Percentiles rank a stretch among this genome's conserved stretches.
These are phyloP conservation scores for Colletotrichum melonis DNA, from an alignment of 2,329 filamentous ascomycete genomes.

Conservation along the genomic window DNA sequence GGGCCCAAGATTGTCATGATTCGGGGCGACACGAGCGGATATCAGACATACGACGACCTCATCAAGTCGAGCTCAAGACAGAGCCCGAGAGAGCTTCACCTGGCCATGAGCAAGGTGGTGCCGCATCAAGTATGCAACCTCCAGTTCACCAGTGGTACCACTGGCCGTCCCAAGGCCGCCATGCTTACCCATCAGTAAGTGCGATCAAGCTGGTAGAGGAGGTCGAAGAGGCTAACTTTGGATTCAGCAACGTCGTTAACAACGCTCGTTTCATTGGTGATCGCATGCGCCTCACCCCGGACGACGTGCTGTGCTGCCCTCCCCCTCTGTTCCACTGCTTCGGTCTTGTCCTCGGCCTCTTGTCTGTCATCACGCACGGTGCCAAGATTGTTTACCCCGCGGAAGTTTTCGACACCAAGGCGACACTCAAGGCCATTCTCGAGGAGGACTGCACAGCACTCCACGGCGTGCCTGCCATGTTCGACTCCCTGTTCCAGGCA, in stretches of 20 bases:
- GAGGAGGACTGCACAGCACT: slow-evolving; percentile 78
- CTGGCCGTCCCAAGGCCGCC: slow-evolving; percentile 77
- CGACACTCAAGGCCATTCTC: slow-evolving; percentile 74
- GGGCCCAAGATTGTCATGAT: slow-evolving; percentile 69
- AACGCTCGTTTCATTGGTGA: slow-evolving; percentile 79
- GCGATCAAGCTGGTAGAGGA: neutral
- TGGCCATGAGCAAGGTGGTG: slow-evolving; percentile 65
- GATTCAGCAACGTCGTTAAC: slow-evolving; percentile 68
- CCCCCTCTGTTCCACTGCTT: slow-evolving; percentile 90
- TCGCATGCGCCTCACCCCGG: slow-evolving; percentile 74
- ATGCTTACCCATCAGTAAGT: slow-evolving; percentile 78
- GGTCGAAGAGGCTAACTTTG: slow-evolving; percentile 13
- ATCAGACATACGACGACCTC: slow-evolving; percentile 70
- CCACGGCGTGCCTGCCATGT: slow-evolving; percentile 88
- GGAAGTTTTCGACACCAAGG: slow-evolving; percentile 77
- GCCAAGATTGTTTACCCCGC: slow-evolving; percentile 81
- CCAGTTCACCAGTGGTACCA: slow-evolving; percentile 82
- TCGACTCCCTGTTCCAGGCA: slow-evolving; percentile 72
- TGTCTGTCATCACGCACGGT: slow-evolving; percentile 79
- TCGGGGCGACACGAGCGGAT: slow-evolving; percentile 63
- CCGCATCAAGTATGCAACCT: slow-evolving; percentile 78
- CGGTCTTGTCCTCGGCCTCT: slow-evolving; percentile 80
- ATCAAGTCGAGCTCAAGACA: slow-evolving; percentile 62
- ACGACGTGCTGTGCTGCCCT: slow-evolving; percentile 81
- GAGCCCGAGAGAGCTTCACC: slow-evolving; percentile 61